Percentiles rank a stretch among this genome's conserved stretches.
These are phyloP conservation scores for Cymbopogon citratus DNA, from an alignment of 176 grass and related monocot species.

Conservation along the genomic window DNA sequence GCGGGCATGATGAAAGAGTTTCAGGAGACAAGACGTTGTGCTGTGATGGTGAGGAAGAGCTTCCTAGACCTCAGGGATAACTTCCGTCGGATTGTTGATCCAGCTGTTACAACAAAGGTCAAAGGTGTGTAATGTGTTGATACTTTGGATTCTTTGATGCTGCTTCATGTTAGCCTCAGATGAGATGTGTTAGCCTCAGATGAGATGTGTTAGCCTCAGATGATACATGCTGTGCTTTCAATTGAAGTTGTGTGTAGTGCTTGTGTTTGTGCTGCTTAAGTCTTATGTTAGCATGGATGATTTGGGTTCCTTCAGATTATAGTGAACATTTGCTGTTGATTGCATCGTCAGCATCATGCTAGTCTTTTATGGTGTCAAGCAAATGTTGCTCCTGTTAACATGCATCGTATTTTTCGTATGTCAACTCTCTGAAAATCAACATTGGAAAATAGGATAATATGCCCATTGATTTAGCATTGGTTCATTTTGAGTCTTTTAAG, in stretches of 20 bases:
- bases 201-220: neutral
- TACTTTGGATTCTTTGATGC: neutral
- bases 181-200: neutral
- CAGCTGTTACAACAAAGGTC: conserved; percentile 41
- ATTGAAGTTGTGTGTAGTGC: neutral
- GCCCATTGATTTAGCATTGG: neutral
- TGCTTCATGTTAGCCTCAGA: too few relatives aligned
- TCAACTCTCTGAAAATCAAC: neutral
- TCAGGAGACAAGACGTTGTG: conserved; percentile 81
- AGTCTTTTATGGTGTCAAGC: neutral
- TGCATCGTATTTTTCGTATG: neutral
- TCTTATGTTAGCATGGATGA: conserved; percentile 11
- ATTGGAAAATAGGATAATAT: neutral
- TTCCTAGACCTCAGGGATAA: conserved; percentile 93
- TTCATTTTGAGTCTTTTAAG: neutral
- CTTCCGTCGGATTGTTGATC: conserved; percentile 81
- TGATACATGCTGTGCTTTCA: neutral
- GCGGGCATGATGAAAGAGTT: conserved; percentile 87
- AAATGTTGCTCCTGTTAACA: neutral
- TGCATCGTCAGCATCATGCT: neutral
- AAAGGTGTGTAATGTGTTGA: conserved; percentile 57
- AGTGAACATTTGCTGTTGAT: neutral
- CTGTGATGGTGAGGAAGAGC: conserved; percentile 90
- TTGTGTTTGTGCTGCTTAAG: neutral
- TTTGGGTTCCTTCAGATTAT: conserved; percentile 4